Conservation (phyloP, 257 asterid species). For the Linaria vulgaris region DNA sequence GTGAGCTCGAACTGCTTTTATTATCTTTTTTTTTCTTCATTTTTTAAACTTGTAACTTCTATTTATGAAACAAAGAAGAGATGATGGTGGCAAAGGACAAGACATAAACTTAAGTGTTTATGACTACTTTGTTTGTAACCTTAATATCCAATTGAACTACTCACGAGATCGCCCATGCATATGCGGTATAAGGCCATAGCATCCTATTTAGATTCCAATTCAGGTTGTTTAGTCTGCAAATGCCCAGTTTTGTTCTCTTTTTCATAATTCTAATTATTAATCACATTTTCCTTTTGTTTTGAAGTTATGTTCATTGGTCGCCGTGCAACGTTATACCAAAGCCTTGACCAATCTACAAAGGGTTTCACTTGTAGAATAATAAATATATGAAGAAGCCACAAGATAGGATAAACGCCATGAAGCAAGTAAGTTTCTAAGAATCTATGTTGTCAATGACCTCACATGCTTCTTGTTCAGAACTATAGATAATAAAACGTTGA, state of each 20-base stretch:
- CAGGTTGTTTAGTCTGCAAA: constrained; percentile 41
- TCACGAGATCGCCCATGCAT: constrained; percentile 62
- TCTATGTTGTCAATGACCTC: background rate
- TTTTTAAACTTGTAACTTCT: constrained; percentile 6
- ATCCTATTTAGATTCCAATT: constrained; percentile 57
- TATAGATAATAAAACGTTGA: background rate
- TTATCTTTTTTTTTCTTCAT: background rate
- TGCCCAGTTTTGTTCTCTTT: background rate
- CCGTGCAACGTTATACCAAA: constrained; percentile 73
- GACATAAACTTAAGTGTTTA: constrained; percentile 48
- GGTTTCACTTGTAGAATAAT: constrained; percentile 71
- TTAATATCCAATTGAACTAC: constrained; percentile 29
- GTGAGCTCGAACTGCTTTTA: constrained; percentile 29
- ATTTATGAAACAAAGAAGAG: constrained; percentile 36
- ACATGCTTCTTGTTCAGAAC: background rate
- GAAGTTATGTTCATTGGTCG: constrained; percentile 57
- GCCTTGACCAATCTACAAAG: constrained; percentile 55
- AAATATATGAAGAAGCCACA: constrained; percentile 70
- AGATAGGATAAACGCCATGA: constrained; percentile 54
- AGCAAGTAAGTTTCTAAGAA: constrained; percentile 33
- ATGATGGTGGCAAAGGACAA: constrained; percentile 29
- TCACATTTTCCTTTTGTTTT: constrained; percentile 7
- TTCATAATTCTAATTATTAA: background rate
- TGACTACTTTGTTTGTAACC: constrained; percentile 49
- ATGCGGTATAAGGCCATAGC: constrained; percentile 62